Conservation (phyloP, 345 rosid species). For the Eutrema japonicum region DNA sequence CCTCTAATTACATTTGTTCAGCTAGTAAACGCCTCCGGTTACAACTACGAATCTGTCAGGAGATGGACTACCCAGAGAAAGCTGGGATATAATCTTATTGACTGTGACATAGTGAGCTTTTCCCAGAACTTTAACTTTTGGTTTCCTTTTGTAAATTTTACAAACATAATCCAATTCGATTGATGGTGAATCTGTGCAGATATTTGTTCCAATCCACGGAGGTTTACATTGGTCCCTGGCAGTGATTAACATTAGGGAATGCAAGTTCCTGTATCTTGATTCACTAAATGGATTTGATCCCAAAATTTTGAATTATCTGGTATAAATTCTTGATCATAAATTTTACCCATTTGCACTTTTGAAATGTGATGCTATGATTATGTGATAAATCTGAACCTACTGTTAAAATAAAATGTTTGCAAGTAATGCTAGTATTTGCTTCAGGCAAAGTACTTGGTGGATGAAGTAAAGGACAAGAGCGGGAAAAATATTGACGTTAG, state of each 20-base stretch:
- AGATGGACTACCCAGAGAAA: conserved; percentile 85
- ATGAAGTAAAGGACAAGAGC: conserved; percentile 86
- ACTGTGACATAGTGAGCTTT: conserved; percentile 75
- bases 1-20: conserved; percentile 40
- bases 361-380: neutral
- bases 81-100: conserved; percentile 73
- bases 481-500: conserved; percentile 62
- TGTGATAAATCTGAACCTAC: neutral
- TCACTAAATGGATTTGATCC: conserved; percentile 68
- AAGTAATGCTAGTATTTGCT: conserved; percentile 15
- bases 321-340: conserved; percentile 39
- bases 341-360: conserved; percentile 8
- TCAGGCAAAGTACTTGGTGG: conserved; percentile 77
- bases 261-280: conserved; percentile 88
- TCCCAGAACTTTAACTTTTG: neutral
- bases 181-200: conserved; percentile 50
- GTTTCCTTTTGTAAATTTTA: neutral
- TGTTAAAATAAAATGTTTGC: neutral
- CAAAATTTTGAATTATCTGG: conserved; percentile 56
- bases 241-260: conserved; percentile 73
- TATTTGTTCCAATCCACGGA: conserved; percentile 89
- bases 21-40: conserved; percentile 53
- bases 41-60: conserved; percentile 71
- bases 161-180: neutral
- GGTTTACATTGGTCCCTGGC: conserved; percentile 90